Evolutionary conservation across 768 basidiomycete species (phyloP), one percentile per base, ranked within the genome.

Genomic region (Lactifluus subvellereus): DNA sequence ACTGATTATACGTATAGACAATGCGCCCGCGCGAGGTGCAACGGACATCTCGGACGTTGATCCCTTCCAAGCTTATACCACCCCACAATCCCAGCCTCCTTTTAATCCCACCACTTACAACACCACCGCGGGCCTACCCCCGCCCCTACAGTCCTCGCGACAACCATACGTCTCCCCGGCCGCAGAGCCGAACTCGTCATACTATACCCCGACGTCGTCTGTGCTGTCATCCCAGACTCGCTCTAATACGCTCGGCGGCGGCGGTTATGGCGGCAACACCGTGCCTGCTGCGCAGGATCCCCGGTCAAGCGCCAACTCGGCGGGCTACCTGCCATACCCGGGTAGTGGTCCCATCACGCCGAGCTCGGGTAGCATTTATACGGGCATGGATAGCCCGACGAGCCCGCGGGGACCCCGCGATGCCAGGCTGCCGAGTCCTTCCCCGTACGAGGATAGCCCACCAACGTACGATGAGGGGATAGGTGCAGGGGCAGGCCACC

Each of bases 391-490:
- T 1, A 53, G 16, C 38, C 62, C 48, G 22, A 32, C 43, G 37
- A 48, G 54, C n/a, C 57, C 57, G 30, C 42, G 45, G 43, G 57
- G 49, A 2, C 38, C 59, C 47, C 65, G 52, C 20, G 43, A 45
- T 49, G 61, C 6, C 9, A 55, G 61, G 48, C 43, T 32, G 4
- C 52, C 35, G 20, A 55, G 51, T 30, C 61, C 63, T 14, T 66
- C 64, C 49, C 51, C 62, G 37, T 78, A 78, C 53, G 74, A 81
- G 16, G 88, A 89, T 18, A 78, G 74, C 40, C 89, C 89, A 14
- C 88, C 89, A 33, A 77, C 74, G 56, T 91, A 91, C 69, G 88
- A 90, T 32, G 76, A 77, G 16, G 82, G 81, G 20, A 70, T n/a
- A 13, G 30, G 38, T 4, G 7, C 10, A 1, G 57, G 22, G 16